Percentiles rank a stretch among this genome's conserved stretches.
Conservation (phyloP, 192 early-diverging fungal species). For the Entophlyctis helioformis region DNA sequence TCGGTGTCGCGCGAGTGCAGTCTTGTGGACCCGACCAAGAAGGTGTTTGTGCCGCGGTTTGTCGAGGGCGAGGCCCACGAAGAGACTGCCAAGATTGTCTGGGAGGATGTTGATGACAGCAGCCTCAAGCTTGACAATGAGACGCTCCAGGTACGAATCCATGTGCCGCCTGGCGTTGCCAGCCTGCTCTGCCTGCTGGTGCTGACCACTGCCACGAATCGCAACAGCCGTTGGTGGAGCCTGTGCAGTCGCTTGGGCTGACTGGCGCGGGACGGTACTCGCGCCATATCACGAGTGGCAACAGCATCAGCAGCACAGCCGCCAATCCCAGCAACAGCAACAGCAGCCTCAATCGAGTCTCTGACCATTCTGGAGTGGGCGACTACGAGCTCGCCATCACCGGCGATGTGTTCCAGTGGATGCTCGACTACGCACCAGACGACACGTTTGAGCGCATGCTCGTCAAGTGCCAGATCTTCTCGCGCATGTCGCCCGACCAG, state of each 20-base stretch:
- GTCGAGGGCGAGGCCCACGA: slow-evolving; percentile 29
- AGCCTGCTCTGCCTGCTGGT: too few species aligned
- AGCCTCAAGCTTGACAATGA: slow-evolving; percentile 36
- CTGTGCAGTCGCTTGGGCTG: too few species aligned
- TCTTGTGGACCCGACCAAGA: slow-evolving; percentile 60
- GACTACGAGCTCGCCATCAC: slow-evolving; percentile 84
- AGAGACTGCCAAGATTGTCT: slow-evolving; percentile 50
- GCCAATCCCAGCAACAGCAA: too few species aligned
- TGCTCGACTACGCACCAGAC: slow-evolving; percentile 62
- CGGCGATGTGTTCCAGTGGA: slow-evolving; percentile 92
- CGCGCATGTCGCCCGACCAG: slow-evolving; percentile 98
- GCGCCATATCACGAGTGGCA: too few species aligned
- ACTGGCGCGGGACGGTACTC: too few species aligned
- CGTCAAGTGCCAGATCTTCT: slow-evolving; percentile 83
- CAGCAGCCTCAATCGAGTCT: too few species aligned
- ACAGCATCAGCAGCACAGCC: too few species aligned
- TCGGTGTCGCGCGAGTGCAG: slow-evolving; percentile 90
- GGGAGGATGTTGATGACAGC: slow-evolving; percentile 60
- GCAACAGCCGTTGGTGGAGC: too few species aligned
- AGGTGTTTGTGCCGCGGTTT: slow-evolving; percentile 74
- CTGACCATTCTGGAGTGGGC: slow-evolving; percentile 8
- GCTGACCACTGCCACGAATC: too few species aligned
- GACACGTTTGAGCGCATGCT: slow-evolving; percentile 66
- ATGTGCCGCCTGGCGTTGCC: too few species aligned
- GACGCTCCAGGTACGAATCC: slow-evolving; percentile 19